Evolutionary conservation across 352 stramenopile genomes (phyloP).

Genomic region (Labyrinthula sp.): DNA sequence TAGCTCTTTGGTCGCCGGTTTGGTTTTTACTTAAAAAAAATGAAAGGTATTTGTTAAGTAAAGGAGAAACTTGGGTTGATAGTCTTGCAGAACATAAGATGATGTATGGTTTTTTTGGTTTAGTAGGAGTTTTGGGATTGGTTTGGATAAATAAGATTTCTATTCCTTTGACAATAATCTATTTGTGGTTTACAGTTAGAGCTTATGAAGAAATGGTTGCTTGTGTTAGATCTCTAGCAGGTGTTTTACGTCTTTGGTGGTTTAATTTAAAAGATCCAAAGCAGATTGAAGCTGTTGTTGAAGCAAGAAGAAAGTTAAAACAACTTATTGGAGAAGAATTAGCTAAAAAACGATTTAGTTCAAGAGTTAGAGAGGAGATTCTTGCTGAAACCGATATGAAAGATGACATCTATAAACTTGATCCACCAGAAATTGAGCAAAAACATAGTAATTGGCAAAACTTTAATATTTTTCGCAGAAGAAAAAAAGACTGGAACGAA

Average conservation of each 20-base stretch:
- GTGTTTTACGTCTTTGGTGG: slow-evolving; percentile 22
- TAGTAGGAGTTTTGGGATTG: not conserved
- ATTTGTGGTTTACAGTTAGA: slow-evolving; percentile 25
- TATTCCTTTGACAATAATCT: slow-evolving; percentile 6
- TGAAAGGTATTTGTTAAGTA: slow-evolving; percentile 7
- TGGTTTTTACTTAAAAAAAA: slow-evolving; percentile 27
- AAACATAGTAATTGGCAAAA: slow-evolving; percentile 21
- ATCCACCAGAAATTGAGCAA: no score
- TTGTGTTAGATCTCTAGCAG: slow-evolving; percentile 16
- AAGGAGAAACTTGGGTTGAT: slow-evolving; percentile 20
- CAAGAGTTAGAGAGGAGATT: slow-evolving; percentile 13
- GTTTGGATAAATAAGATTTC: slow-evolving; percentile 6
- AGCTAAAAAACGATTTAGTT: not conserved
- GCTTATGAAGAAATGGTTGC: slow-evolving; percentile 23
- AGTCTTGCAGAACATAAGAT: slow-evolving; percentile 25
- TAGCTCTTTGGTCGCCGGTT: slow-evolving; percentile 19
- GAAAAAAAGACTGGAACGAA: slow-evolving; percentile 30
- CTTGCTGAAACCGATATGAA: slow-evolving; percentile 8
- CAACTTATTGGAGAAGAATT: slow-evolving; percentile 5
- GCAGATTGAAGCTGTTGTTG: not conserved
- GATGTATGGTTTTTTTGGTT: slow-evolving; percentile 24
- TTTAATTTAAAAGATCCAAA: slow-evolving; percentile 10
- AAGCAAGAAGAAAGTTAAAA: slow-evolving; percentile 1
- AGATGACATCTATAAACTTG: slow-evolving; percentile 8
- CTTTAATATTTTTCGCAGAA: slow-evolving; percentile 22